Base-by-base conservation (phyloP, 1,284 basidiomycete genomes). In the Ceratorhiza oryzae-sativae region DNA sequence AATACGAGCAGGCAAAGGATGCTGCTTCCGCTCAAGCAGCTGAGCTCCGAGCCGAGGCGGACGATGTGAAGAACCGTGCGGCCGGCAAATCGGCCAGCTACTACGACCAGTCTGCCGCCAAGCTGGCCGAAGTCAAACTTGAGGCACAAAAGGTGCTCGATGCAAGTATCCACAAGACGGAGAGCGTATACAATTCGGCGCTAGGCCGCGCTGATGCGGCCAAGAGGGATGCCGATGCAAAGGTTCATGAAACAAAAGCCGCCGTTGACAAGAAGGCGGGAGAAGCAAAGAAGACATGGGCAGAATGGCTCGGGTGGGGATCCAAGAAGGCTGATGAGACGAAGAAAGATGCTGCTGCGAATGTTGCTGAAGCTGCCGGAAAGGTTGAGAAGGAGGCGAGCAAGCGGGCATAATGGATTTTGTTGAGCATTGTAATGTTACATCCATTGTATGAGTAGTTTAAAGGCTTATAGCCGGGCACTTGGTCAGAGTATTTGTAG, bases 301-400 rank as follows among this genome's bases (percentile, higher is more conserved):
- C 58, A 27, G 65, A 63, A n/a, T 75, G 74, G 74, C 71, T 65
- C 32, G 60, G 71, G 8, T 75, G 74, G 74, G 70, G 72, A 25
- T 73, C 72, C 10, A 67, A 65, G 34, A 75, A 75, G 72, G 42
- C 68, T 2, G 72, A 75, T 23, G 74, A 75, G 20, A 58, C 55
- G 48, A 73, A 73, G 70, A 60, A 42, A 25, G 63, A 75, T 15
- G 62, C 55, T 49, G 74, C 74, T 20, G 61, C 65, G 30, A 72
- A 70, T 25, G 74, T 75, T 32, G 72, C 71, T 27, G 62, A 73
- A n/a, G 72, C 60, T 30, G 74, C 74, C 25, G 68, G 60, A n/a
- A 75, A 73, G 53, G 74, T 75, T 39, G 46, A 75, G 42, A 72
- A 70, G 18, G 74, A 75, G 56, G 74, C 74, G n/a, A 53, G 45